These are phyloP conservation scores for Reticulascus tulasneorum DNA, from an alignment of 2,329 filamentous ascomycete genomes.

Conservation along the genomic window DNA sequence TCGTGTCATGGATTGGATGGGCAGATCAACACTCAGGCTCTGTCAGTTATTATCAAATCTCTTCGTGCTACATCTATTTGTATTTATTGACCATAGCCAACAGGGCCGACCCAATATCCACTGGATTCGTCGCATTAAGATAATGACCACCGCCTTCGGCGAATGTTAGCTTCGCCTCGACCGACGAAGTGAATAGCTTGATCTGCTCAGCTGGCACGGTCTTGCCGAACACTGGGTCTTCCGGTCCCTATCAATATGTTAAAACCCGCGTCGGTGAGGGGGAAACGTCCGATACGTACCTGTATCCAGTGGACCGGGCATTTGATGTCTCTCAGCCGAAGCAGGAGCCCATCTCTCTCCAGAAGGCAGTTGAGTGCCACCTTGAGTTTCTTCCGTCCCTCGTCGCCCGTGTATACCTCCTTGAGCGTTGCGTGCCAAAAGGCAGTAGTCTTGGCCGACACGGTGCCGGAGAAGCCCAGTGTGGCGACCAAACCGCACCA, in stretches of 20 bases:
- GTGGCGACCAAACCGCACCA: constrained; percentile 41
- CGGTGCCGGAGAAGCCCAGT: constrained; percentile 41
- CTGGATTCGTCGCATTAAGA: constrained; percentile 43
- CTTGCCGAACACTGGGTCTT: constrained; percentile 39
- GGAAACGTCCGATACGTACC: constrained; percentile 24
- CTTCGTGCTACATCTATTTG: too few relatives aligned
- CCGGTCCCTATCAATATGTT: constrained; percentile 32
- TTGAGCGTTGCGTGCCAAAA: constrained; percentile 45
- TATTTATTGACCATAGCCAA: constrained; percentile 37
- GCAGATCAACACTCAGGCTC: too few relatives aligned
- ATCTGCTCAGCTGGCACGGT: constrained; percentile 42
- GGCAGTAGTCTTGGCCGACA: constrained; percentile 27
- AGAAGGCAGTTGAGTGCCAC: constrained; percentile 41
- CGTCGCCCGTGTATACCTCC: constrained; percentile 43
- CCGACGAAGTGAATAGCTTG: constrained; percentile 43
- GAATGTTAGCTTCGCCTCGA: constrained; percentile 37
- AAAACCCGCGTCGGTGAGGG: too few relatives aligned
- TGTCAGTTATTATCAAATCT: too few relatives aligned
- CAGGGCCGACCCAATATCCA: constrained; percentile 40
- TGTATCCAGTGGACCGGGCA: constrained; percentile 52
- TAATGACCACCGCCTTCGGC: constrained; percentile 45
- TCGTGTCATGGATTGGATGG: too few relatives aligned
- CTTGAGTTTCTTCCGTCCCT: constrained; percentile 43
- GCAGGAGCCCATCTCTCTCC: constrained; percentile 43
- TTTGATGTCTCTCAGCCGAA: constrained; percentile 40